Conservation (phyloP, 345 rosid genomes). For the Citrus maxima region DNA sequence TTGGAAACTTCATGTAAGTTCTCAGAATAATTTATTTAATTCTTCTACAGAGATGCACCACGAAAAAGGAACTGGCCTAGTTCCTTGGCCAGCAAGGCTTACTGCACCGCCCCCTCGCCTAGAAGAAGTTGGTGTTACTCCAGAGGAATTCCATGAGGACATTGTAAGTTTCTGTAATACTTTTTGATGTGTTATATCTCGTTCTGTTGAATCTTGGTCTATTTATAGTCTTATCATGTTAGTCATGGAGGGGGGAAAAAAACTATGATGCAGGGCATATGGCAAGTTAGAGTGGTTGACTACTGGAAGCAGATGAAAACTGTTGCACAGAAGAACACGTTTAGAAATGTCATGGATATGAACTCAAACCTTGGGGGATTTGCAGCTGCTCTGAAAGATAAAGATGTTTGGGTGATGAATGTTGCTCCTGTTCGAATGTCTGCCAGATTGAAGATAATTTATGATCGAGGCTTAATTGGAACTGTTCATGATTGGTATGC, state of each 20-base stretch:
- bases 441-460: slow-evolving; percentile 74
- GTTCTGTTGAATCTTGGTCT: not conserved
- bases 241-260: slow-evolving; percentile 3
- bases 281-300: slow-evolving; percentile 79
- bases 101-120: slow-evolving; percentile 73
- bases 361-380: slow-evolving; percentile 91
- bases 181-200: not conserved
- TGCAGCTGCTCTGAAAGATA: slow-evolving; percentile 77
- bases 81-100: slow-evolving; percentile 90
- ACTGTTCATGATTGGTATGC: slow-evolving; percentile 92
- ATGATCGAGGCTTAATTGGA: slow-evolving; percentile 95
- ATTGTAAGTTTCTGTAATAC: slow-evolving; percentile 42
- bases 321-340: slow-evolving; percentile 61
- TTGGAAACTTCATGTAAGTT: not conserved
- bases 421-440: slow-evolving; percentile 72
- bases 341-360: slow-evolving; percentile 99
- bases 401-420: slow-evolving; percentile 96
- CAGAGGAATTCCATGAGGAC: slow-evolving; percentile 70
- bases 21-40: not conserved
- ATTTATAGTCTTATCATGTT: not conserved
- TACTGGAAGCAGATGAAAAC: slow-evolving; percentile 93
- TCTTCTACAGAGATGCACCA: slow-evolving; percentile 64
- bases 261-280: slow-evolving; percentile 55
- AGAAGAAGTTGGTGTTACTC: slow-evolving; percentile 69
- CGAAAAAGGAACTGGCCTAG: slow-evolving; percentile 74